Conservation (phyloP, 371 early-diverging fungal species). For the Rhizopus sp. region DNA sequence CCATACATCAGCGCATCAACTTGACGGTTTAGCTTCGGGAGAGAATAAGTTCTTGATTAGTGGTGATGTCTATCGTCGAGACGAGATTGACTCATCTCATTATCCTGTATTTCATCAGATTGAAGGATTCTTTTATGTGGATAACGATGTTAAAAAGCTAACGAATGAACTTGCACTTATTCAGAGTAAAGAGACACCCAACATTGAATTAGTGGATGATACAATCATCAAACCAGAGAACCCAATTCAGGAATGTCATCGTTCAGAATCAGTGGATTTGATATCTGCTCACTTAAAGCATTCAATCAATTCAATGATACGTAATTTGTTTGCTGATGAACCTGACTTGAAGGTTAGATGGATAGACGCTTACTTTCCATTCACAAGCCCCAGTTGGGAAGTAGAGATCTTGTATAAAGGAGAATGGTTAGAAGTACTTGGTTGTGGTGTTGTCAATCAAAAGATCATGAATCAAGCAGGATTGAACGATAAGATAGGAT, state of each 20-base stretch:
- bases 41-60: constrained; percentile 73
- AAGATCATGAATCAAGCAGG: constrained; percentile 77
- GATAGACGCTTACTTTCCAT: constrained; percentile 95
- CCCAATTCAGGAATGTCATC: constrained; percentile 61
- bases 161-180: constrained; percentile 24
- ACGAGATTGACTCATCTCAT: constrained; percentile 94
- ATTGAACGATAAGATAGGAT: constrained; percentile 75
- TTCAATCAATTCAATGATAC: constrained; percentile 80
- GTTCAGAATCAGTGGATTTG: constrained; percentile 51
- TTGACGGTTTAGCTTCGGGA: constrained; percentile 64
- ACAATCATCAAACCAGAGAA: constrained; percentile 58
- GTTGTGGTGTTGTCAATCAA: constrained; percentile 93
- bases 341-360: constrained; percentile 85
- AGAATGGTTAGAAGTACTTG: constrained; percentile 95
- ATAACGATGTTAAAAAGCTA: constrained; percentile 28
- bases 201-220: constrained; percentile 57
- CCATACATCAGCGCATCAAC: constrained; percentile 95
- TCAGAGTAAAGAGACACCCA: constrained; percentile 32
- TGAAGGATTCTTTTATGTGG: constrained; percentile 82
- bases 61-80: constrained; percentile 97
- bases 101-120: constrained; percentile 99
- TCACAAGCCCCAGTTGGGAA: constrained; percentile 96
- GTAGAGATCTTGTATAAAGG: constrained; percentile 92
- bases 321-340: constrained; percentile 66
- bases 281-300: constrained; percentile 75